phyloP scores from a whole-genome alignment of 2,329 filamentous ascomycete genomes.

The Beauveria rudraprayagi region DNA sequence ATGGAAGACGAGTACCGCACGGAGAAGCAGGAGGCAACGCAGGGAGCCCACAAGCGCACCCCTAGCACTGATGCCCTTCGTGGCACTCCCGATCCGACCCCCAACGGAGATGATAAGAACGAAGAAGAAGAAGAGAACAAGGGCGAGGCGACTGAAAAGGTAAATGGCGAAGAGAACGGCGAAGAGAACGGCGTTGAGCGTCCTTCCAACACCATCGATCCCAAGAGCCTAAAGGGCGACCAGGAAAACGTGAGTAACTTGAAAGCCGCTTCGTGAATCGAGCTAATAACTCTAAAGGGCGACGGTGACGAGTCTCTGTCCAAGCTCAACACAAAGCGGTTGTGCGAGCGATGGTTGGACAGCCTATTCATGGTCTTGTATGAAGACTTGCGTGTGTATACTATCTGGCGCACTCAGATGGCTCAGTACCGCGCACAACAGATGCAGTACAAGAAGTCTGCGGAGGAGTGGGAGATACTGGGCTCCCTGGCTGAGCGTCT shows the following conservation, averaged over 20 bases:
- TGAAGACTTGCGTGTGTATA: conserved; percentile 95
- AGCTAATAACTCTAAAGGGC: conserved; percentile 35
- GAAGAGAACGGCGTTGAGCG: conserved; percentile 51
- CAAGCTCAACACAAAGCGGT: conserved; percentile 90
- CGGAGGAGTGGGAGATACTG: conserved; percentile 97
- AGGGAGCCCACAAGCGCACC: conserved; percentile 51
- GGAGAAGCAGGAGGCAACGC: conserved; percentile 62
- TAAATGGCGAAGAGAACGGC: conserved; percentile 30
- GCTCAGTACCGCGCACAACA: conserved; percentile 89
- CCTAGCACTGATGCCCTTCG: conserved; percentile 73
- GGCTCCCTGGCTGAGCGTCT: conserved; percentile 86
- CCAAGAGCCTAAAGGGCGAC: conserved; percentile 68
- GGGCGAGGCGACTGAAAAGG: conserved; percentile 24
- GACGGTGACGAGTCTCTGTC: conserved; percentile 68
- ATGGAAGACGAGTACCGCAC: conserved; percentile 98
- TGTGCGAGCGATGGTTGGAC: conserved; percentile 96
- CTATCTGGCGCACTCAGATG: conserved; percentile 98
- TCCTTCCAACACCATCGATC: conserved; percentile 69
- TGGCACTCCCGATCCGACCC: conserved; percentile 55
- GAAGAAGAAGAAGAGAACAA: conserved; percentile 27
- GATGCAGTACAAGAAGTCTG: conserved; percentile 91
- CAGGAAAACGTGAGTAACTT: conserved; percentile 53
- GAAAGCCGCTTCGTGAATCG: too few species aligned
- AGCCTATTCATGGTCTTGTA: conserved; percentile 99
- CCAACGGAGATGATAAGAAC: conserved; percentile 37